phyloP scores from a whole-genome alignment of 768 basidiomycete genomes.

The Krasilnikovozyma curviuscula region DNA sequence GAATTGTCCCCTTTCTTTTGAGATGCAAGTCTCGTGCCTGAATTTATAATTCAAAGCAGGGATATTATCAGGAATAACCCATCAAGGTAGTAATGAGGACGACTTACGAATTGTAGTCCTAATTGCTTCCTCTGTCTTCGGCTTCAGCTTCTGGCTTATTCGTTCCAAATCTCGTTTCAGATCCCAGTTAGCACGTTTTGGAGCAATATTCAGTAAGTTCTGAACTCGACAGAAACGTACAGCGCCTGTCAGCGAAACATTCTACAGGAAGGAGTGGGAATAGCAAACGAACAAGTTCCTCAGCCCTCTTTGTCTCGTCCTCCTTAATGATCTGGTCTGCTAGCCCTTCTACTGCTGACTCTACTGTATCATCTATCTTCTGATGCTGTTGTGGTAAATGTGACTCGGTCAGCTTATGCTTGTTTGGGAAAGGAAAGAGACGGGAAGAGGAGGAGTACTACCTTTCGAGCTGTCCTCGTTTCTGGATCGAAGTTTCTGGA shows the following conservation, averaged over 20 bases:
- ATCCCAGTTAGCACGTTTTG: constrained; percentile 55
- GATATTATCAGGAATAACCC: background rate
- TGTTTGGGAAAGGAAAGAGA: background rate
- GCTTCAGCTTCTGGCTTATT: constrained; percentile 6
- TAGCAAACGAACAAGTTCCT: constrained; percentile 6
- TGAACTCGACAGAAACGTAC: constrained; percentile 14
- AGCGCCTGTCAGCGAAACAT: too few relatives aligned
- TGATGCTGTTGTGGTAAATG: background rate
- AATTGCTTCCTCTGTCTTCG: constrained; percentile 10
- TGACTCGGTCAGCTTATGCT: background rate
- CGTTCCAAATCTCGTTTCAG: constrained; percentile 41
- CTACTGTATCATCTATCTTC: constrained; percentile 8
- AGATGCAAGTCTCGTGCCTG: constrained; percentile 3
- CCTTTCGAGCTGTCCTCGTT: constrained; percentile 8
- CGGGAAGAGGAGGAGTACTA: background rate
- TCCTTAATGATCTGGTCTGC: constrained; percentile 7
- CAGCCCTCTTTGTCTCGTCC: constrained; percentile 5
- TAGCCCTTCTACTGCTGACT: constrained; percentile 4
- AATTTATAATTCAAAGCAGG: too few relatives aligned
- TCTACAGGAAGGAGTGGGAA: background rate
- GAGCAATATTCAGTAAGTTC: constrained; percentile 41
- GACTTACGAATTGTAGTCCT: constrained; percentile 10
- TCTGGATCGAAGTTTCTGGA: constrained; percentile 10
- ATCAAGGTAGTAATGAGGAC: background rate
- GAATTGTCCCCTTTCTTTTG: constrained; percentile 1